phyloP scores from a whole-genome alignment of 2,329 filamentous ascomycete genomes.

The Orbilia blumenaviensis region DNA sequence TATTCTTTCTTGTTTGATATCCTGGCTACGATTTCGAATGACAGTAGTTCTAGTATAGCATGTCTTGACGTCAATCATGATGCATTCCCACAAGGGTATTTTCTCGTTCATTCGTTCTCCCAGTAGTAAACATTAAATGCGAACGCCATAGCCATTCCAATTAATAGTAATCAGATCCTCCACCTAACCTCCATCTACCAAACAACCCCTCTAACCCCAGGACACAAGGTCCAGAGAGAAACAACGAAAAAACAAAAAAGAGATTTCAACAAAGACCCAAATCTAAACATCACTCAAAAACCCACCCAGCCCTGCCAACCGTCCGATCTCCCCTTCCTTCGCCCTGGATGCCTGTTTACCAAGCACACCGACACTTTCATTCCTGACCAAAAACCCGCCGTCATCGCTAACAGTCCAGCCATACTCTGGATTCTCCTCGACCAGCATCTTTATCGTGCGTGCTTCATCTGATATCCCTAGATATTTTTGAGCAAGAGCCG shows the following conservation, averaged over 20 bases:
- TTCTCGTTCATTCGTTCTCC: neutral
- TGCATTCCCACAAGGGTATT: neutral
- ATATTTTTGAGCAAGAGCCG: slow-evolving; percentile 54
- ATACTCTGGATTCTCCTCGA: slow-evolving; percentile 58
- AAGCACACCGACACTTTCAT: slow-evolving; percentile 64
- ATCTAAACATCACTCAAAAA: slow-evolving; percentile 55
- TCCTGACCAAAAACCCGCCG: slow-evolving; percentile 57
- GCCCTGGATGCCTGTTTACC: slow-evolving; percentile 61
- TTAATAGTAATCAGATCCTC: too few relatives aligned
- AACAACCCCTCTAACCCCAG: too few relatives aligned
- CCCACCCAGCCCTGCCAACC: slow-evolving; percentile 55
- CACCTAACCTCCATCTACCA: too few relatives aligned
- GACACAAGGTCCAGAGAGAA: neutral
- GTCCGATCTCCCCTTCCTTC: slow-evolving; percentile 61
- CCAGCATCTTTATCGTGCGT: slow-evolving; percentile 48
- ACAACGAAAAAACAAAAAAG: neutral
- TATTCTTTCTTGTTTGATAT: neutral
- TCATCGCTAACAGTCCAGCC: slow-evolving; percentile 58
- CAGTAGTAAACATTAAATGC: neutral
- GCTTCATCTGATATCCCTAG: slow-evolving; percentile 53
- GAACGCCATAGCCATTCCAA: slow-evolving; percentile 3
- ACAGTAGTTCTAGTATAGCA: too few relatives aligned
- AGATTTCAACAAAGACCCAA: too few relatives aligned
- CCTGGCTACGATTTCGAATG: neutral
- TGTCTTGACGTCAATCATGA: too few relatives aligned